Percentiles rank a stretch among this genome's conserved stretches.
Evolutionary conservation across 352 stramenopile genomes (phyloP).

Genomic region (Thraustochytrium sp.): DNA sequence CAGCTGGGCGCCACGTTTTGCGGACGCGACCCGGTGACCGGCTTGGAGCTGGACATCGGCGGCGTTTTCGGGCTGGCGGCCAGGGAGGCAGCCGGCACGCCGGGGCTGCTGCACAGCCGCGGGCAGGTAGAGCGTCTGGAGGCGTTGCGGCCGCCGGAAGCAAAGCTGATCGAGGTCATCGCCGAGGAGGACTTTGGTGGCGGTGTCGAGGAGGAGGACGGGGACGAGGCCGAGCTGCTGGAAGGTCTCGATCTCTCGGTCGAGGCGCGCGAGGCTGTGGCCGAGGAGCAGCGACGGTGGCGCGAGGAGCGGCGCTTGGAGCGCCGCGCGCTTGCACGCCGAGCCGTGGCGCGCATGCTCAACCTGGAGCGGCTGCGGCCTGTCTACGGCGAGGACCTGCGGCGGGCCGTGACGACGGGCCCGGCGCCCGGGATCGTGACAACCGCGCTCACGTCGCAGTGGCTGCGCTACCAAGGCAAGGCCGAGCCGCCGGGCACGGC

Average conservation of each 20-base stretch:
- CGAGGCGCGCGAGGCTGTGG: not conserved
- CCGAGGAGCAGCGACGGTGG: not conserved
- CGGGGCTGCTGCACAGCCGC: not conserved
- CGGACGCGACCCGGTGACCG: not conserved
- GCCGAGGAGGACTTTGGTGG: not conserved
- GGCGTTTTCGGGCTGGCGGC: constrained; percentile 7
- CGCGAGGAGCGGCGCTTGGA: not conserved
- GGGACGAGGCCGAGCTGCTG: not conserved
- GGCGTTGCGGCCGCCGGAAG: not conserved
- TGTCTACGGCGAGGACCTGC: constrained; percentile 5
- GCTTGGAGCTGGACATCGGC: constrained; percentile 33
- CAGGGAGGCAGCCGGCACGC: not conserved
- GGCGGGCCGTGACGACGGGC: not conserved
- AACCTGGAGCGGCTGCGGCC: not conserved
- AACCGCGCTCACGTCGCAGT: not conserved
- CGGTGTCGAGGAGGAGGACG: no score
- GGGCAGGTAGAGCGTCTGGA: not conserved
- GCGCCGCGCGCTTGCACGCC: not conserved
- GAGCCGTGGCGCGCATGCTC: not conserved
- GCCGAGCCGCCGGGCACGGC: constrained; percentile 40
- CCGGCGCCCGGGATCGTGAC: not conserved
- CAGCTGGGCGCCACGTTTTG: not conserved
- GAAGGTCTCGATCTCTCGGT: not conserved
- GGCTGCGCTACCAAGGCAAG: not conserved
- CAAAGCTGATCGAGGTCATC: not conserved